Conservation (phyloP, 2,329 filamentous ascomycete species). For the Diaporthe helianthi region DNA sequence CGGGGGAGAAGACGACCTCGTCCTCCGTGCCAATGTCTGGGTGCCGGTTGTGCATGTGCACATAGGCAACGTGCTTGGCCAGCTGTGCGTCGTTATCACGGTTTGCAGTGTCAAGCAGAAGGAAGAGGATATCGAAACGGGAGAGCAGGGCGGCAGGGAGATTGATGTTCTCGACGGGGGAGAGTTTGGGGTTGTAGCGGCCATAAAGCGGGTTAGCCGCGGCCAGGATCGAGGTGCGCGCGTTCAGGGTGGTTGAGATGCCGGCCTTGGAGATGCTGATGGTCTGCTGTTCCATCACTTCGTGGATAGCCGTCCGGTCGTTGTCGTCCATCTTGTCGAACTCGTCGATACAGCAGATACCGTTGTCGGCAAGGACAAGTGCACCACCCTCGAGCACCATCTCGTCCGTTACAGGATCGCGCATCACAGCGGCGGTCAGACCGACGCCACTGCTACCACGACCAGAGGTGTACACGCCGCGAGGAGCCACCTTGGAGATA, state of each 20-base stretch:
- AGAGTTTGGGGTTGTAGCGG: conserved; percentile 96
- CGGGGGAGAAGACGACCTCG: conserved; percentile 81
- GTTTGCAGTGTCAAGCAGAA: conserved; percentile 92
- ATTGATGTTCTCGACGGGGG: conserved; percentile 98
- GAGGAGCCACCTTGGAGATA: conserved; percentile 95
- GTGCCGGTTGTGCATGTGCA: conserved; percentile 96
- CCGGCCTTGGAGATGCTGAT: conserved; percentile 82
- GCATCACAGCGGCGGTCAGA: conserved; percentile 84
- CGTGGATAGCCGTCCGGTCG: conserved; percentile 82
- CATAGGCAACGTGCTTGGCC: conserved; percentile 92
- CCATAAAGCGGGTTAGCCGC: conserved; percentile 97
- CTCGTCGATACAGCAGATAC: conserved; percentile 86
- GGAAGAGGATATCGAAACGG: conserved; percentile 95
- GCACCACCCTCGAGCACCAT: conserved; percentile 85
- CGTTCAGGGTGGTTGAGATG: conserved; percentile 83
- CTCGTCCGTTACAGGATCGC: conserved; percentile 82
- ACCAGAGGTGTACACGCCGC: conserved; percentile 84
- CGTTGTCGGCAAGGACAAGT: conserved; percentile 80
- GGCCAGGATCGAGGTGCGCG: conserved; percentile 92
- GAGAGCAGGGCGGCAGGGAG: conserved; percentile 95
- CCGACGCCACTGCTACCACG: conserved; percentile 83
- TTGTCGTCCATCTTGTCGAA: conserved; percentile 92
- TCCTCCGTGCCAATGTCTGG: conserved; percentile 69
- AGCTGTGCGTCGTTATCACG: conserved; percentile 92
- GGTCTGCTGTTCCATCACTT: conserved; percentile 89